Conservation (phyloP, 108 stramenopile genomes). For the Fistulifera pelliculosa region DNA sequence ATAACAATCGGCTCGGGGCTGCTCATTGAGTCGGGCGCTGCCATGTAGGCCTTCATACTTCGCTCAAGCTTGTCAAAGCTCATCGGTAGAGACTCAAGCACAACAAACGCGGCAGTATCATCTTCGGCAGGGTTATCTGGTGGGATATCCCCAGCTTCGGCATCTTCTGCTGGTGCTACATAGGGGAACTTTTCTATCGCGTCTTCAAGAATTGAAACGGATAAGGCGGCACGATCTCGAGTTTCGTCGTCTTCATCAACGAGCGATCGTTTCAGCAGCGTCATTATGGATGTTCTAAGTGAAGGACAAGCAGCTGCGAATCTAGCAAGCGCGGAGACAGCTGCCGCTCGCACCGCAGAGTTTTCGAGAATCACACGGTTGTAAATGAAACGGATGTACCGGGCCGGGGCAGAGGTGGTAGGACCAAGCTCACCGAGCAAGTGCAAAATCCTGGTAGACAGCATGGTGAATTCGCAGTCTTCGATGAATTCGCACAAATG, state of each 20-base stretch:
- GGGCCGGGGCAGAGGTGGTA: slow-evolving; percentile 64
- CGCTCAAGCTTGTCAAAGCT: slow-evolving; percentile 72
- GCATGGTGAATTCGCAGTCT: slow-evolving; percentile 92
- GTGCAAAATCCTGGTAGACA: slow-evolving; percentile 81
- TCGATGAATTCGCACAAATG: slow-evolving; percentile 98
- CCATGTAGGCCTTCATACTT: slow-evolving; percentile 67
- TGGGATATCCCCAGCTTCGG: slow-evolving; percentile 35
- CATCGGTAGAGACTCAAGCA: slow-evolving; percentile 79
- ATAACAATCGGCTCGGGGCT: slow-evolving; percentile 54
- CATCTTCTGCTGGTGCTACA: slow-evolving; percentile 49
- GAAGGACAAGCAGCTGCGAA: slow-evolving; percentile 84
- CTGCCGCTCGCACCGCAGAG: slow-evolving; percentile 88
- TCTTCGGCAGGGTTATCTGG: slow-evolving; percentile 42
- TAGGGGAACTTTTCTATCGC: slow-evolving; percentile 56
- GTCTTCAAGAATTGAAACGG: slow-evolving; percentile 58
- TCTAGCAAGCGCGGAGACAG: slow-evolving; percentile 80
- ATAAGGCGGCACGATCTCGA: slow-evolving; percentile 81
- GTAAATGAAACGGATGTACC: slow-evolving; percentile 97
- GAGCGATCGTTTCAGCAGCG: slow-evolving; percentile 69
- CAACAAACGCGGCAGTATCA: slow-evolving; percentile 52
- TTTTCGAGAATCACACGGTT: slow-evolving; percentile 96
- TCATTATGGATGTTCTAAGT: slow-evolving; percentile 69
- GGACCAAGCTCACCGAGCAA: slow-evolving; percentile 87
- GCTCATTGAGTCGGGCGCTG: slow-evolving; percentile 47
- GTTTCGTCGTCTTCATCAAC: slow-evolving; percentile 95